Conservation (phyloP, 805 yeast genomes). For the Schwanniomyces polymorphus region DNA sequence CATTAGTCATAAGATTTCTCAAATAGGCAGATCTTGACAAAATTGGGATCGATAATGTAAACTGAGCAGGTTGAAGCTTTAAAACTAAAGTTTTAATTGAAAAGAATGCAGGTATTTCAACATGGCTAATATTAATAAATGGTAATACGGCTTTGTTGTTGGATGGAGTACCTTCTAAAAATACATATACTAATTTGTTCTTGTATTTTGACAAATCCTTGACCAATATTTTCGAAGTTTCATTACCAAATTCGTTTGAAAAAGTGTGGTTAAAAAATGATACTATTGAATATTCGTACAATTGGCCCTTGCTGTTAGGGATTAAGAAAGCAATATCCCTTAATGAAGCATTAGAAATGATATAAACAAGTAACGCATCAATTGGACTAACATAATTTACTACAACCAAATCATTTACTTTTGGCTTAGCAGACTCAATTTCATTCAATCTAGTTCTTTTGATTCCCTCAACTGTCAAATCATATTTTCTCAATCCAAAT, state of each 20-base stretch:
- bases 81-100: slow-evolving; percentile 36
- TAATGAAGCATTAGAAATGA: slow-evolving; percentile 24
- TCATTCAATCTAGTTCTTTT: slow-evolving; percentile 40
- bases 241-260: background rate
- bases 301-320: slow-evolving; percentile 37
- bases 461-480: slow-evolving; percentile 50
- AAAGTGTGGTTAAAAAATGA: slow-evolving; percentile 26
- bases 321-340: slow-evolving; percentile 30
- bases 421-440: slow-evolving; percentile 34
- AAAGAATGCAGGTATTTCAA: slow-evolving; percentile 9
- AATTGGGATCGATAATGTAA: slow-evolving; percentile 38
- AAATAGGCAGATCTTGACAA: slow-evolving; percentile 19
- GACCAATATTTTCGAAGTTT: slow-evolving; percentile 10
- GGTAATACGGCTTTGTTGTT: slow-evolving; percentile 78
- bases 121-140: slow-evolving; percentile 29
- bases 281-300: slow-evolving; percentile 25
- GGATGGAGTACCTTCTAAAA: slow-evolving; percentile 83
- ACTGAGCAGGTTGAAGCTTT: slow-evolving; percentile 34
- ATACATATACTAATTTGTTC: slow-evolving; percentile 50
- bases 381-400: slow-evolving; percentile 61
- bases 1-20: slow-evolving; percentile 19
- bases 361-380: slow-evolving; percentile 45
- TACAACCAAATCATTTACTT: slow-evolving; percentile 49
- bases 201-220: slow-evolving; percentile 22
- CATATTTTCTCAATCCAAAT: slow-evolving; percentile 36